phyloP scores from a whole-genome alignment of 176 grass and related monocot genomes.

The Juncus effusus region DNA sequence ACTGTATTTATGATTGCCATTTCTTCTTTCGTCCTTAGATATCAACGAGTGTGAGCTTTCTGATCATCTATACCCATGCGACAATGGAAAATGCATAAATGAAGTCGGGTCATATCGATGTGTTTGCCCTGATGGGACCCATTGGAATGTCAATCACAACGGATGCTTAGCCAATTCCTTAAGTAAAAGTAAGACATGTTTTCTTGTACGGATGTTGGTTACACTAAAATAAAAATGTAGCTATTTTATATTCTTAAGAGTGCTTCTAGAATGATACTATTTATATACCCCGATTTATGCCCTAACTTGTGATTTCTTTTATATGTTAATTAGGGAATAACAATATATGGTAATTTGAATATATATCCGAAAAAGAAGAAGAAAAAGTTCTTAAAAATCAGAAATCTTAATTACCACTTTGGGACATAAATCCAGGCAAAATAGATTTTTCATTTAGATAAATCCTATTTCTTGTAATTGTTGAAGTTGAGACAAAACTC shows the following conservation, averaged over 20 bases:
- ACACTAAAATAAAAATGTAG: slow-evolving; percentile 26
- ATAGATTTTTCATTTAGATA: no score
- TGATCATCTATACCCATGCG: slow-evolving; percentile 25
- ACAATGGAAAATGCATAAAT: slow-evolving; percentile 36
- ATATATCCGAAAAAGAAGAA: no score
- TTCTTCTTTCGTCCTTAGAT: slow-evolving; percentile 23
- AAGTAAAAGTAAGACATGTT: slow-evolving; percentile 27
- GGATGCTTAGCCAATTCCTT: slow-evolving; percentile 17
- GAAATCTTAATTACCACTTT: no score
- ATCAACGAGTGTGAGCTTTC: slow-evolving; percentile 44
- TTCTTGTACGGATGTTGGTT: slow-evolving; percentile 11
- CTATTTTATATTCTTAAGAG: slow-evolving; percentile 42
- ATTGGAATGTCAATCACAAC: no score
- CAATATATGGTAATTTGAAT: no score
- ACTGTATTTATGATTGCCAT: no score
- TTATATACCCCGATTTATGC: not conserved
- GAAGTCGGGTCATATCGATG: slow-evolving; percentile 19
- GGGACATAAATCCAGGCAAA: no score
- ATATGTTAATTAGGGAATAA: no score
- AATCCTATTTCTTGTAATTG: no score
- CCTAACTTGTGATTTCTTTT: not conserved
- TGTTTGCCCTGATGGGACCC: not conserved
- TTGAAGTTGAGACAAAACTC: no score
- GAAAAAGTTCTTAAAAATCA: no score
- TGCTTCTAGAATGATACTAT: slow-evolving; percentile 30